Conservation (phyloP, 139 green algal genomes). For the Tetradesmus lagerheimii region DNA sequence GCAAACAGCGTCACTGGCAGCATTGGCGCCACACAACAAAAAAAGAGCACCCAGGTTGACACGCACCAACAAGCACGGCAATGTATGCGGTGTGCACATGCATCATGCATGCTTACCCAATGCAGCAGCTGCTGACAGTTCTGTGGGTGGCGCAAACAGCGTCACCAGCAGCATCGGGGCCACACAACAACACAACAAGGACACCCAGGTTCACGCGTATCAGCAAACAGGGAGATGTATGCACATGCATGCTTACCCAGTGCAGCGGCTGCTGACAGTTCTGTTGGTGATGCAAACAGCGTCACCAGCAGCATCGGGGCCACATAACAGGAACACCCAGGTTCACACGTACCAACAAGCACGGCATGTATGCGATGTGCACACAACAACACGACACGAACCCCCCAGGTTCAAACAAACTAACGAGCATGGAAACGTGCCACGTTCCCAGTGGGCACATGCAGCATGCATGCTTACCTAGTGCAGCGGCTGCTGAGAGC, state of each 20-base stretch:
- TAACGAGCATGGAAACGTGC: too few relatives aligned
- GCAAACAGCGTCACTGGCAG: slow-evolving; percentile 91
- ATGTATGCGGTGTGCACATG: too few relatives aligned
- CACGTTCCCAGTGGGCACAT: too few relatives aligned
- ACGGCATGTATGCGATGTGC: too few relatives aligned
- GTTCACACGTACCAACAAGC: too few relatives aligned
- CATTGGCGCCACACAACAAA: background rate
- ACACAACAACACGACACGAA: too few relatives aligned
- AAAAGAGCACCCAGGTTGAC: slow-evolving; percentile 53
- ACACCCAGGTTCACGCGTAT: too few relatives aligned
- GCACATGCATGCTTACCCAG: too few relatives aligned
- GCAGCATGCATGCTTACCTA: slow-evolving; percentile 54
- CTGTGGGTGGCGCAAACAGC: slow-evolving; percentile 85
- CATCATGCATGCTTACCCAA: slow-evolving; percentile 56
- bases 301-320: slow-evolving; percentile 76
- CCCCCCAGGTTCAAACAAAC: too few relatives aligned
- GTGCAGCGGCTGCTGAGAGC: slow-evolving; percentile 78
- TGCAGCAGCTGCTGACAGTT: slow-evolving; percentile 81
- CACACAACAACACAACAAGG: slow-evolving; percentile 40
- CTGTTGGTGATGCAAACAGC: slow-evolving; percentile 85
- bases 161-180: slow-evolving; percentile 87
- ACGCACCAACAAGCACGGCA: too few relatives aligned
- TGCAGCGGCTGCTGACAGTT: slow-evolving; percentile 80
- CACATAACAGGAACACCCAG: background rate
- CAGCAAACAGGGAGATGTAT: too few relatives aligned